A percentile compares a stretch with the other conserved stretches of the same genome.
These are phyloP conservation scores for Alternaria triticimaculans DNA, from an alignment of 2,329 filamentous ascomycete species.

Conservation along the genomic window DNA sequence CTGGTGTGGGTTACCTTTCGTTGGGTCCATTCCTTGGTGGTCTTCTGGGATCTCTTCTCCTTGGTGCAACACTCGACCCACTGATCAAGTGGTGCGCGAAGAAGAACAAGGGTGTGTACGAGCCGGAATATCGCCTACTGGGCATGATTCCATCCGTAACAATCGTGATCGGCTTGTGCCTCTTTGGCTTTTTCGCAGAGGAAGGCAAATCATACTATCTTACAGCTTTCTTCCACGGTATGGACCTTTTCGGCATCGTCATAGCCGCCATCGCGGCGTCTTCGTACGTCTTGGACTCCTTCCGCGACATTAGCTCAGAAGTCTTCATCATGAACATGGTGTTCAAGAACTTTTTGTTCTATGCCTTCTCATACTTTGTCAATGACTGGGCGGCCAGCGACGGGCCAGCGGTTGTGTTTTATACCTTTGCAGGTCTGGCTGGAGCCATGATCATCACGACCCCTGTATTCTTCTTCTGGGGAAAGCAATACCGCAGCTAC, in stretches of 20 bases:
- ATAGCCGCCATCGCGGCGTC: slow-evolving; percentile 42
- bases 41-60: slow-evolving; percentile 28
- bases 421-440: slow-evolving; percentile 43
- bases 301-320: slow-evolving; percentile 51
- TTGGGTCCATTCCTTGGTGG: slow-evolving; percentile 52
- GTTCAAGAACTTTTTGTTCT: slow-evolving; percentile 55
- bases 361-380: slow-evolving; percentile 53
- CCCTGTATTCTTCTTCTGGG: slow-evolving; percentile 44
- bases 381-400: slow-evolving; percentile 51
- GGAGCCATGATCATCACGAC: slow-evolving; percentile 35
- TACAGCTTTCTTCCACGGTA: slow-evolving; percentile 44
- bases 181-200: slow-evolving; percentile 47
- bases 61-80: slow-evolving; percentile 44
- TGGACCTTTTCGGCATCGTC: slow-evolving; percentile 45
- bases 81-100: slow-evolving; percentile 54
- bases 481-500: slow-evolving; percentile 44
- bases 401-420: slow-evolving; percentile 49
- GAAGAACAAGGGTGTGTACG: slow-evolving; percentile 60
- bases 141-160: slow-evolving; percentile 40
- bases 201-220: slow-evolving; percentile 31
- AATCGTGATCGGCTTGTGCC: slow-evolving; percentile 48
- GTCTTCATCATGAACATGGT: slow-evolving; percentile 55
- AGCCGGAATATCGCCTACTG: slow-evolving; percentile 61
- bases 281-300: slow-evolving; percentile 50
- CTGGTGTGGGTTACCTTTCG: slow-evolving; percentile 54